Conservation (phyloP, 345 rosid genomes). For the Bruguiera sexangula region DNA sequence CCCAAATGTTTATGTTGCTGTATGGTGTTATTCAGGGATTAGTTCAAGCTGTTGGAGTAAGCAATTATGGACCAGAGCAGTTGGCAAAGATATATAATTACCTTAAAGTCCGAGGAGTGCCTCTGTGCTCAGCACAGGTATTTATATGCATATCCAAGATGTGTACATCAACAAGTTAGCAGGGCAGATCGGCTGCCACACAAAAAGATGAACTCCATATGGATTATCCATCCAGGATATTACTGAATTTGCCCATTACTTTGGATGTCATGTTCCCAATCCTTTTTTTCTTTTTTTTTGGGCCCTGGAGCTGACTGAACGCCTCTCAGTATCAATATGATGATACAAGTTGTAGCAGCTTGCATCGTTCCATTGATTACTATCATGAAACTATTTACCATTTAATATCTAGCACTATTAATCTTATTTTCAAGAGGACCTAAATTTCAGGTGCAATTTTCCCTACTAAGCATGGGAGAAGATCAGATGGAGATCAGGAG, state of each 20-base stretch:
- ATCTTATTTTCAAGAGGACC: constrained; percentile 8
- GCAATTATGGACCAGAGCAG: constrained; percentile 91
- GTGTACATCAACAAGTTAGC: background rate
- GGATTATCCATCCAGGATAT: background rate
- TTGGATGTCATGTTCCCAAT: background rate
- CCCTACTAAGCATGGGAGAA: constrained; percentile 77
- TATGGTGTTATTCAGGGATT: constrained; percentile 49
- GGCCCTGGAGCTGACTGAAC: background rate
- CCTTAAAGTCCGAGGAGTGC: constrained; percentile 75
- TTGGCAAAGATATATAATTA: constrained; percentile 72
- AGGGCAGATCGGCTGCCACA: background rate
- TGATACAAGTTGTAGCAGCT: background rate
- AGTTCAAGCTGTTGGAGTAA: constrained; percentile 87
- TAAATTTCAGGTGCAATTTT: constrained; percentile 66
- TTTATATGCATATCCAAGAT: background rate
- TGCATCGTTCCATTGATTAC: background rate
- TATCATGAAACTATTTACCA: background rate
- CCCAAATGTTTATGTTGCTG: constrained; percentile 9
- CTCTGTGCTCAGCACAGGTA: constrained; percentile 85
- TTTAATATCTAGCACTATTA: background rate
- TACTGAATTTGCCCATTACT: background rate
- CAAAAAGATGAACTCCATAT: background rate
- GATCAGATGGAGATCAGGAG: constrained; percentile 68
- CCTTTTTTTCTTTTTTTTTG: background rate
- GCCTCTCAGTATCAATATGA: background rate